phyloP scores from a whole-genome alignment of 345 rosid species.

The Psidium friedrichsthalianum region DNA sequence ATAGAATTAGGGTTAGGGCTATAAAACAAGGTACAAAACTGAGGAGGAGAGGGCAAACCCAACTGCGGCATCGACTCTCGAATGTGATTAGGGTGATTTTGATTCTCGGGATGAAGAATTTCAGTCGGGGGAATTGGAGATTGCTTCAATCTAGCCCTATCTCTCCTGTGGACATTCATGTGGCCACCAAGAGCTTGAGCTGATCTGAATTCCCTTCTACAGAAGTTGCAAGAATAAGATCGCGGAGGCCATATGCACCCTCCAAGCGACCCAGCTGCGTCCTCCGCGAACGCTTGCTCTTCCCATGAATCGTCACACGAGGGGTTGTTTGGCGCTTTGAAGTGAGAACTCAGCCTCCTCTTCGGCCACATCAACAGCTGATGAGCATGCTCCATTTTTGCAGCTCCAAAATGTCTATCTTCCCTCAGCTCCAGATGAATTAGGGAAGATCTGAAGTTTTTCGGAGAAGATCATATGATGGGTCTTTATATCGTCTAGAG shows the following conservation, averaged over 20 bases:
- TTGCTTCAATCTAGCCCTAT: constrained; percentile 77
- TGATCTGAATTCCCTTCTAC: constrained; percentile 73
- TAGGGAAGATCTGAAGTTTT: background rate
- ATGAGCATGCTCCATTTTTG: constrained; percentile 28
- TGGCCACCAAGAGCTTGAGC: constrained; percentile 97
- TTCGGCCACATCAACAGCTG: constrained; percentile 41
- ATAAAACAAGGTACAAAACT: constrained; percentile 27
- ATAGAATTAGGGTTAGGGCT: constrained; percentile 57
- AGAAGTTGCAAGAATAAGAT: constrained; percentile 77
- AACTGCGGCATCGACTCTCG: constrained; percentile 18
- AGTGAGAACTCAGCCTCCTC: constrained; percentile 24
- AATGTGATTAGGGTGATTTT: constrained; percentile 5
- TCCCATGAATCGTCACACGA: constrained; percentile 65
- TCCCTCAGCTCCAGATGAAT: background rate
- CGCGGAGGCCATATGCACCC: constrained; percentile 90
- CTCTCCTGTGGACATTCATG: constrained; percentile 93
- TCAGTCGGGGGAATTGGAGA: constrained; percentile 22
- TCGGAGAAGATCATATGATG: background rate
- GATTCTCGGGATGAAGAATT: constrained; percentile 16
- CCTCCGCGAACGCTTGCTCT: constrained; percentile 83
- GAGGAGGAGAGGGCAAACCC: constrained; percentile 29
- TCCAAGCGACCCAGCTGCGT: constrained; percentile 48
- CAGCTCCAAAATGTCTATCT: background rate
- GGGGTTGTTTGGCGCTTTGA: constrained; percentile 13
- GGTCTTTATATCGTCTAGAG: background rate